A percentile compares a stretch with the other conserved stretches of the same genome.
These are phyloP conservation scores for Cutaneotrichosporon dermatis DNA, from an alignment of 1,284 basidiomycete species.

Conservation along the genomic window DNA sequence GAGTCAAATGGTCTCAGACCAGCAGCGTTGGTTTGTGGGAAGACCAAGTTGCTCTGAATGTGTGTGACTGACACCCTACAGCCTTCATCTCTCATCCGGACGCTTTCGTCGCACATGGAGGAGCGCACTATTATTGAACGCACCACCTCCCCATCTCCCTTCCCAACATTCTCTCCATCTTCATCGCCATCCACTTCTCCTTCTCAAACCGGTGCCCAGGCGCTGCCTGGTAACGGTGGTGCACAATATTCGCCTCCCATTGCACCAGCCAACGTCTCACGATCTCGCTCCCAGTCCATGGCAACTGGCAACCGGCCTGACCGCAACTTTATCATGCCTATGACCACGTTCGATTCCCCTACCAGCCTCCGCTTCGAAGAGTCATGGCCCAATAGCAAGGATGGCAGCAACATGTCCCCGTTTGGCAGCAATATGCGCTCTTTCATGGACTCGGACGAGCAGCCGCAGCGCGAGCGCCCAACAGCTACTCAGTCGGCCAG, in stretches of 20 bases:
- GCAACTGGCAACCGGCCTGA: conserved; percentile 41
- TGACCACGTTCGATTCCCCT: conserved; percentile 30
- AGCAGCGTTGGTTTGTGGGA: too few species aligned
- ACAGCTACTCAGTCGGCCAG: conserved; percentile 9
- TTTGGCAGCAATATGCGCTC: conserved; percentile 32
- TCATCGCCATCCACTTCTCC: conserved; percentile 39
- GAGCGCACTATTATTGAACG: conserved; percentile 33
- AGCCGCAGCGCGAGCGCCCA: background rate
- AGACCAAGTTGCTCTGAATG: background rate
- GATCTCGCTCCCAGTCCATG: conserved; percentile 42
- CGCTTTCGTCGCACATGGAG: conserved; percentile 44
- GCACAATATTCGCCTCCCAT: conserved; percentile 38
- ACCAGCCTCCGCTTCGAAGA: conserved; percentile 21
- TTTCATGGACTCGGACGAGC: conserved; percentile 15
- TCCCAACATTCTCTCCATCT: conserved; percentile 44
- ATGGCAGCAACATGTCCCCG: conserved; percentile 41
- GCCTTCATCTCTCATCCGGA: conserved; percentile 32
- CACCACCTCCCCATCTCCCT: conserved; percentile 35
- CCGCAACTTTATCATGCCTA: conserved; percentile 30
- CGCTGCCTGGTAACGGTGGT: conserved; percentile 3
- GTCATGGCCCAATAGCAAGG: conserved; percentile 31
- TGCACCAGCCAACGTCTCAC: conserved; percentile 37
- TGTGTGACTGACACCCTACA: conserved; percentile 5
- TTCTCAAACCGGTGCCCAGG: conserved; percentile 5
- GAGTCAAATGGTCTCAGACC: conserved; percentile 4